Evolutionary conservation across 805 yeast genomes (phyloP).

Genomic region (Huiozyma sinensis): DNA sequence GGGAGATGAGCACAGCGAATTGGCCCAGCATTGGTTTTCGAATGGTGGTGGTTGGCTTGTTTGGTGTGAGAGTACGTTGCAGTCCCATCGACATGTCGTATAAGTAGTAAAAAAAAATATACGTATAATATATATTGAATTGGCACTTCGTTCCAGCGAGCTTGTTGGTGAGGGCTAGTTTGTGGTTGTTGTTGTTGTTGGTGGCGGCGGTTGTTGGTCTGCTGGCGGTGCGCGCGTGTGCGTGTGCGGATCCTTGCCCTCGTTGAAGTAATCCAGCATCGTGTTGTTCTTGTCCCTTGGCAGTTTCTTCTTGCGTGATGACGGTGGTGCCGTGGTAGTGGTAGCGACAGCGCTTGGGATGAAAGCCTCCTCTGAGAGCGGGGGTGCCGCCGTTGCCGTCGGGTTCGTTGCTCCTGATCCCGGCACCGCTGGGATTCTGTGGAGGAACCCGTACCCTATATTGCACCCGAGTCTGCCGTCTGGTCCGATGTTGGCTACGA

Average conservation of each 20-base stretch:
- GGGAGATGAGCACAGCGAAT: not conserved
- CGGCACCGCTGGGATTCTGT: constrained; percentile 56
- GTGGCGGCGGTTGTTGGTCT: constrained; percentile 5
- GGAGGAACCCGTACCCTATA: constrained; percentile 86
- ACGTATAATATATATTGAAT: not conserved
- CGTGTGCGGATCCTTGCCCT: constrained; percentile 20
- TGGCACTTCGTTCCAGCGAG: not conserved
- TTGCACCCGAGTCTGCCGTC: constrained; percentile 84
- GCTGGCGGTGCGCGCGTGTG: too few relatives aligned
- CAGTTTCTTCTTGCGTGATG: constrained; percentile 10
- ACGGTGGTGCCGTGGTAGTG: constrained; percentile 7
- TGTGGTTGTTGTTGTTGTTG: constrained; percentile 1
- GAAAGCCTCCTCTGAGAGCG: not conserved
- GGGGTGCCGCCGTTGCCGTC: not conserved
- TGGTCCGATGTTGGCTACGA: constrained; percentile 75
- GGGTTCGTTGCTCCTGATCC: not conserved
- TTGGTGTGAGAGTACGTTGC: not conserved
- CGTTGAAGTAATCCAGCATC: constrained; percentile 24
- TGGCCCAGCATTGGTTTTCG: not conserved
- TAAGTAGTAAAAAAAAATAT: too few relatives aligned
- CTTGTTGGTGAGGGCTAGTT: too few relatives aligned
- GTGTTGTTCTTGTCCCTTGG: constrained; percentile 5
- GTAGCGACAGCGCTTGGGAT: not conserved
- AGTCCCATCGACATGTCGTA: too few relatives aligned
- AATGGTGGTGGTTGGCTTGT: not conserved